A percentile compares a stretch with the other conserved stretches of the same genome.
Evolutionary conservation across 163 green algal genomes (phyloP).

Genomic region (Chloromonas sp.): DNA sequence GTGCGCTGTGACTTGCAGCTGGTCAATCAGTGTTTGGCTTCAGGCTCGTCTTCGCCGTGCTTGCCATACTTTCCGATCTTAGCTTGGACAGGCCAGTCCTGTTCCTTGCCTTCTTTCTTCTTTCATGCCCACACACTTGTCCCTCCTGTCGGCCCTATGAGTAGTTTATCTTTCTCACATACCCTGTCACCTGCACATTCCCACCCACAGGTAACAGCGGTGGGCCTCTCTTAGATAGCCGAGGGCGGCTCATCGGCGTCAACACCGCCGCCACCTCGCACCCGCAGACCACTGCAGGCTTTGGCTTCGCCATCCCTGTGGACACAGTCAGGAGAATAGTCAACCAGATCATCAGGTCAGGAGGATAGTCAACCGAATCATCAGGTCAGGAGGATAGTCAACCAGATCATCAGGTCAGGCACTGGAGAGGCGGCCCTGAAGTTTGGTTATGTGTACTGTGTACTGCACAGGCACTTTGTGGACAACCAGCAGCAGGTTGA

Average conservation of each 20-base stretch:
- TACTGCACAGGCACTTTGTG: too few relatives aligned
- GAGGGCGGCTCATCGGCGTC: conserved; percentile 86
- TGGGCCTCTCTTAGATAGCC: conserved; percentile 83
- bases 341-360: conserved; percentile 13
- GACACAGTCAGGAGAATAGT: conserved; percentile 39
- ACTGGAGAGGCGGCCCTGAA: too few relatives aligned
- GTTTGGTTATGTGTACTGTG: too few relatives aligned
- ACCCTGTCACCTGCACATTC: neutral
- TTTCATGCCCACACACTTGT: neutral
- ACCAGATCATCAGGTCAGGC: conserved; percentile 11
- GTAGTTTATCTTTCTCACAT: too few relatives aligned
- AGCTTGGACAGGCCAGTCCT: too few relatives aligned
- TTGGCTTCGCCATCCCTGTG: conserved; percentile 76
- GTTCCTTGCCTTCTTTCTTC: neutral
- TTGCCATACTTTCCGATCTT: too few relatives aligned
- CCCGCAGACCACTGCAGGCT: conserved; percentile 57
- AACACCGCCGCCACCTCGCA: conserved; percentile 90
- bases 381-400: conserved; percentile 7
- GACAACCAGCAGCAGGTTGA: too few relatives aligned
- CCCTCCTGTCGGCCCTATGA: neutral
- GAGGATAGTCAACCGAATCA: conserved; percentile 7
- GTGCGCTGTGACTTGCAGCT: too few relatives aligned
- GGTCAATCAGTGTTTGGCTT: too few relatives aligned
- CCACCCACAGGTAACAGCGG: conserved; percentile 74
- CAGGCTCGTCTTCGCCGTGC: too few relatives aligned